Evolutionary conservation across 495 filamentous ascomycete species (phyloP), one percentile per base, ranked within the genome.

Genomic region (Annulohypoxylon nitens): DNA sequence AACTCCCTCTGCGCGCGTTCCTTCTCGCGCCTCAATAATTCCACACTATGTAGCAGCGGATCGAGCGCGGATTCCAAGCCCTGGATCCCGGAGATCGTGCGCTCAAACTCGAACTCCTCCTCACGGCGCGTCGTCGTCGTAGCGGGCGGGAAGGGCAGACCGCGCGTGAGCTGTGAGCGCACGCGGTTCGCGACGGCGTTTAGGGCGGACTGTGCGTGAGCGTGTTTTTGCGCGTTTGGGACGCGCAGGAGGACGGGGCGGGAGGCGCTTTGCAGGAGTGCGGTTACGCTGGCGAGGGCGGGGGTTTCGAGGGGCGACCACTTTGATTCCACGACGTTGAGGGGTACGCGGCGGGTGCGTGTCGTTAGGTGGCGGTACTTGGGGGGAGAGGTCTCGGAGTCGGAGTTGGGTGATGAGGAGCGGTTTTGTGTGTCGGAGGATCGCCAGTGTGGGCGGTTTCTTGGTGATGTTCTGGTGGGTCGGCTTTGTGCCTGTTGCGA

Each of bases 91-190:
- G 82, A 77, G 25, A 84, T 70, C 8, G 78, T 78, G 39, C 73
- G 75, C 71, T 86, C 84, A 64, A 83, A 86, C 51, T 86, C 81
- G 14, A 86, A 70, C 53, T 86, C 83, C 6, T 75, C 74, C 37
- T 79, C 83, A 43, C 81, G 81, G 2, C 68, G 73, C 10, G 68
- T 51, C n/a, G 75, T 66, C 55, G 74, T 72, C 64, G 78, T 57
- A 61, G 76, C 67, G 0, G 81, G 83, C 1, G 84, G 84, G 57
- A 86, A 86, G 0, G 83, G 83, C 53, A 85, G 75, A 20, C 83
- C 83, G 36, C 76, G 74, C 16, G 62, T 61, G 0, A 84, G 75
- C 67, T 83, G 83, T 12, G 63, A 64, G 50, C 76, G 78, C 11
- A 85, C 65, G 0, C 82, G 75, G 12, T 76, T 72, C 33, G 80